A percentile compares a stretch with the other conserved stretches of the same genome.
Evolutionary conservation across 345 rosid species (phyloP).

Genomic region (Melastoma malabathricum): DNA sequence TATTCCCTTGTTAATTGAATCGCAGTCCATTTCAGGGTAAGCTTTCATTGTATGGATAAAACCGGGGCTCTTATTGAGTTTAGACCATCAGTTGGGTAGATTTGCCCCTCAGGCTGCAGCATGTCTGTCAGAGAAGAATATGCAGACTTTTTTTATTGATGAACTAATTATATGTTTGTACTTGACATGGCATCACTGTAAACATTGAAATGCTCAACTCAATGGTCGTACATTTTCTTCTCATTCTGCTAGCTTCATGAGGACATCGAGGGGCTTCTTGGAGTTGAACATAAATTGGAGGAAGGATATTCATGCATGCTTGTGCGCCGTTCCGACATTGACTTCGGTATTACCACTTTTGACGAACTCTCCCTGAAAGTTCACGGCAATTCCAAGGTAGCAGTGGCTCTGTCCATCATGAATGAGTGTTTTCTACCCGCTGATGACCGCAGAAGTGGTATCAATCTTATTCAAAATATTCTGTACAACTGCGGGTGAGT

Average conservation of each 20-base stretch:
- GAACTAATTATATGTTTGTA: too few relatives aligned
- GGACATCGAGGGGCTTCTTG: slow-evolving; percentile 49
- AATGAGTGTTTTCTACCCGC: slow-evolving; percentile 91
- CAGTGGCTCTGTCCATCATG: slow-evolving; percentile 80
- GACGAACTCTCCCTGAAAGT: slow-evolving; percentile 38
- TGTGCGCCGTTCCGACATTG: slow-evolving; percentile 46
- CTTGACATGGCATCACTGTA: too few relatives aligned
- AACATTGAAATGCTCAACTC: not conserved
- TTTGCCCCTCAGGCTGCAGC: too few relatives aligned
- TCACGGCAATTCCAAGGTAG: slow-evolving; percentile 70
- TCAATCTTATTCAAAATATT: slow-evolving; percentile 70
- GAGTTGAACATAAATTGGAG: slow-evolving; percentile 68
- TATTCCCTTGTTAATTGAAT: too few relatives aligned
- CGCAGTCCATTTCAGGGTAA: too few relatives aligned
- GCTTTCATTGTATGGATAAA: too few relatives aligned
- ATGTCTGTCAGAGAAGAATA: too few relatives aligned
- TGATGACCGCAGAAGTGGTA: slow-evolving; percentile 78
- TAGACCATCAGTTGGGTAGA: too few relatives aligned
- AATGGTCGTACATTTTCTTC: not conserved
- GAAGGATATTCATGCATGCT: slow-evolving; percentile 85
- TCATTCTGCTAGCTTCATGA: slow-evolving; percentile 32
- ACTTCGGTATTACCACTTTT: slow-evolving; percentile 34
- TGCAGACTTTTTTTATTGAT: too few relatives aligned
- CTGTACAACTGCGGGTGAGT: slow-evolving; percentile 81
- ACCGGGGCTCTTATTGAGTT: too few relatives aligned